A percentile compares a stretch with the other conserved stretches of the same genome.
Conservation (phyloP, 371 early-diverging fungal genomes). For the Mucor racemosus region DNA sequence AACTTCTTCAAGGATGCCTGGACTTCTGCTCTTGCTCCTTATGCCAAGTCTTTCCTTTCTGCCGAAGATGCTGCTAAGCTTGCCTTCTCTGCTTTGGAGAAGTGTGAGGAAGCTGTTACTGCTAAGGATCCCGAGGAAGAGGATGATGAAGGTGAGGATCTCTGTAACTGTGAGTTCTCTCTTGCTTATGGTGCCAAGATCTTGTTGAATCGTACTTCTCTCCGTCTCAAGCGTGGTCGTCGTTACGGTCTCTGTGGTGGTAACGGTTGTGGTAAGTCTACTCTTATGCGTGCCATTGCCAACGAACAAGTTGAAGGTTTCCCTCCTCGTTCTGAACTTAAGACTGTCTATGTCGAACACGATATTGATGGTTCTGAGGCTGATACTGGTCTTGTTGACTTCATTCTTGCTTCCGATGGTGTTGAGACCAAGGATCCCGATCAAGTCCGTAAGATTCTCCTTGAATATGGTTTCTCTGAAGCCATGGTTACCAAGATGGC, state of each 20-base stretch:
- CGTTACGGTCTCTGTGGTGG: conserved; percentile 86
- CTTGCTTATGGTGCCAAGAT: conserved; percentile 87
- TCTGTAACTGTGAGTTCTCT: conserved; percentile 82
- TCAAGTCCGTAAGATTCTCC: conserved; percentile 62
- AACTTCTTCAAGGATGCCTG: conserved; percentile 48
- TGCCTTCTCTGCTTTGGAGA: conserved; percentile 40
- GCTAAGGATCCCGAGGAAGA: conserved; percentile 45
- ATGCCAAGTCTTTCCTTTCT: conserved; percentile 62
- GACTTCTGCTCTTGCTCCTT: conserved; percentile 52
- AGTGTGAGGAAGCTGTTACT: conserved; percentile 53
- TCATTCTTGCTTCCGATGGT: conserved; percentile 59
- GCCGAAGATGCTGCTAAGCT: conserved; percentile 36
- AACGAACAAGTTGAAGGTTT: conserved; percentile 79
- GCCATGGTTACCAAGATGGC: conserved; percentile 64
- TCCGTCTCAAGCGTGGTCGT: conserved; percentile 78
- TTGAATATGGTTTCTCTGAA: conserved; percentile 73
- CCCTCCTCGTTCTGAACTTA: conserved; percentile 72
- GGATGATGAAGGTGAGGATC: conserved; percentile 73
- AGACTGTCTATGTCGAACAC: conserved; percentile 79
- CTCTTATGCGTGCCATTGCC: conserved; percentile 85
- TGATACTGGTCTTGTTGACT: conserved; percentile 71
- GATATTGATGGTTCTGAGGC: conserved; percentile 77
- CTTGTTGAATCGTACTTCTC: conserved; percentile 75
- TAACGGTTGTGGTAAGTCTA: conserved; percentile 91
- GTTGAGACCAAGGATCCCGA: conserved; percentile 57